phyloP scores from a whole-genome alignment of 495 filamentous ascomycete genomes.

The Penicillium turbatum region DNA sequence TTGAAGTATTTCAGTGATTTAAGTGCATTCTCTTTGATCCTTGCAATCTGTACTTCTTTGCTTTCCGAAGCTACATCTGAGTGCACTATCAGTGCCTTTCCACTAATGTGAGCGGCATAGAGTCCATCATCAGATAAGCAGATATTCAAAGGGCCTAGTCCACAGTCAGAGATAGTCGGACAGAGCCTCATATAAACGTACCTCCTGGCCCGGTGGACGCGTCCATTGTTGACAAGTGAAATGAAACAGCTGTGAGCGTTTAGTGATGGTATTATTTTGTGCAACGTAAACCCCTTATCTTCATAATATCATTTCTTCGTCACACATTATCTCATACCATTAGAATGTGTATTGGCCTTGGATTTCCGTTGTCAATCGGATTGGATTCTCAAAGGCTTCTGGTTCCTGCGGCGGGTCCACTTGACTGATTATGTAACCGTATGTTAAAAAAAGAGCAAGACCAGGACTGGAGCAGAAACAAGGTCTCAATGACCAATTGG shows the following conservation, averaged over 20 bases:
- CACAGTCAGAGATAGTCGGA: neutral
- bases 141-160: constrained; percentile 22
- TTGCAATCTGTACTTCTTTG: constrained; percentile 33
- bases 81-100: constrained; percentile 38
- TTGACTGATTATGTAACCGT: constrained; percentile 3
- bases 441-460: too few relatives aligned
- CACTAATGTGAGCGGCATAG: constrained; percentile 32
- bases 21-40: constrained; percentile 28
- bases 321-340: neutral
- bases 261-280: neutral
- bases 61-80: constrained; percentile 31
- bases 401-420: too few relatives aligned
- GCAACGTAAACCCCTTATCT: neutral
- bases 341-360: neutral
- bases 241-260: neutral
- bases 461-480: too few relatives aligned
- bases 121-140: constrained; percentile 35
- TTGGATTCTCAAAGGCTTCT: neutral
- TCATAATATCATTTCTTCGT: neutral
- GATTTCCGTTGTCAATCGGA: too few relatives aligned
- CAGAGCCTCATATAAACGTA: constrained; percentile 9
- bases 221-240: constrained; percentile 34
- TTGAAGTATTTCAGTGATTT: constrained; percentile 36
- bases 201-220: constrained; percentile 27
- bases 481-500: too few relatives aligned